These are phyloP conservation scores for Phialemonium atrogriseum DNA, from an alignment of 2,329 filamentous ascomycete species.

Conservation along the genomic window DNA sequence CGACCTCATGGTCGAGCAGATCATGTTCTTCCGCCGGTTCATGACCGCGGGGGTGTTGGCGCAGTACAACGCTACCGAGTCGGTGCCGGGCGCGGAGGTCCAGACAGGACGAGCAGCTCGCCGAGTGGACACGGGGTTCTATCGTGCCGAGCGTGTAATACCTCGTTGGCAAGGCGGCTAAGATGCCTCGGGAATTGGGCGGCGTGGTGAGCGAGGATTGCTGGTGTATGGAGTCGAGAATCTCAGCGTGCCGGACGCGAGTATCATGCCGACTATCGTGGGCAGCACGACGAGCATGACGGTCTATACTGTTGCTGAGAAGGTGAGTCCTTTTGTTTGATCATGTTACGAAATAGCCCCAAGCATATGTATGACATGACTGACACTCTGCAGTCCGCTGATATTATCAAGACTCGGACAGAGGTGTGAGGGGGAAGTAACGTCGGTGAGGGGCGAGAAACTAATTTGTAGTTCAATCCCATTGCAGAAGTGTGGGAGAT, in stretches of 20 bases:
- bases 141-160: not conserved
- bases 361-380: too few species aligned
- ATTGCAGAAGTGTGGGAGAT: too few species aligned
- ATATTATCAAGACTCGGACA: too few species aligned
- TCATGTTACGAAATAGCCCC: too few species aligned
- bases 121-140: not conserved
- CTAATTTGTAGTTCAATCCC: too few species aligned
- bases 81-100: not conserved
- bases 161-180: not conserved
- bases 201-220: not conserved
- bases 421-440: too few species aligned
- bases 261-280: not conserved
- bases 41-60: not conserved
- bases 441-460: too few species aligned
- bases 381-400: too few species aligned
- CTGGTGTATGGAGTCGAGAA: not conserved
- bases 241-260: not conserved
- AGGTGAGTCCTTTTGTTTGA: too few species aligned
- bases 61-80: not conserved
- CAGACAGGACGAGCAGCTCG: too few species aligned
- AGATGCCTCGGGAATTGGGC: not conserved
- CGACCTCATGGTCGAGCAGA: conserved; percentile 15
- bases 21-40: conserved; percentile 18
- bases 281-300: not conserved
- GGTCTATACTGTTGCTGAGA: not conserved